Evolutionary conservation across 768 basidiomycete species (phyloP), one percentile per base, ranked within the genome.

Genomic region (Rhodosporidiobolus sp.): DNA sequence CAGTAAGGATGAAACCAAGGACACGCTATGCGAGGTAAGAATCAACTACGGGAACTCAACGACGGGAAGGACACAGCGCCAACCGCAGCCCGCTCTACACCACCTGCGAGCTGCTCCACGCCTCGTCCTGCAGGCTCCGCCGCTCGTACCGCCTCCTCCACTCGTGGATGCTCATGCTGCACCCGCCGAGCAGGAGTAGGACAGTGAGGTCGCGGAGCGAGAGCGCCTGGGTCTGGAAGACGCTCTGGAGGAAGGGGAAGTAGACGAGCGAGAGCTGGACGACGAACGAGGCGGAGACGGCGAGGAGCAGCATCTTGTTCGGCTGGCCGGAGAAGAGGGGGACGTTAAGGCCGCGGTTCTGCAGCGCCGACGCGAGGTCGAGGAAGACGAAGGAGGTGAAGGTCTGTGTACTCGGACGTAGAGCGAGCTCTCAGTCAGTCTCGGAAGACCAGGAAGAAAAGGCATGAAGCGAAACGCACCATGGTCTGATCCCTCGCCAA

Each of bases 321-420:
- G 89, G 88, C n/a, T 30, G 54, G 38, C 71, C 69, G 35, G 72
- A 58, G 68, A 87, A 83, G 43, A 97, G 79, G 11, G 88, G 88
- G 77, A 93, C 95, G 54, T 89, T 88, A 24, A 98, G 86, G 19
- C 93, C 93, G 65, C 95, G 91, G 81, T 91, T 95, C 80, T 98
- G 94, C 45, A 96, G 81, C 2, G 95, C 95, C 50, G 94, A 97
- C 17, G 93, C 90, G 55, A 98, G 87, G 81, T 98, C 95, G 73
- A 98, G 89, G 84, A 97, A 91, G 69, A 98, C 95, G 82, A 98
- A 98, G 79, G 88, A 90, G 26, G 94, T 90, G 82, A 98, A 98
- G 34, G 95, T 96, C 95, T 96, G 81, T n/a, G 30, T n/a, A 43
- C 8, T 7, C 8, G 35, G 54, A 6, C 20, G 69, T 65, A 59